Base-by-base conservation (phyloP, 495 filamentous ascomycete genomes). In the Lophiotrema nucula region DNA sequence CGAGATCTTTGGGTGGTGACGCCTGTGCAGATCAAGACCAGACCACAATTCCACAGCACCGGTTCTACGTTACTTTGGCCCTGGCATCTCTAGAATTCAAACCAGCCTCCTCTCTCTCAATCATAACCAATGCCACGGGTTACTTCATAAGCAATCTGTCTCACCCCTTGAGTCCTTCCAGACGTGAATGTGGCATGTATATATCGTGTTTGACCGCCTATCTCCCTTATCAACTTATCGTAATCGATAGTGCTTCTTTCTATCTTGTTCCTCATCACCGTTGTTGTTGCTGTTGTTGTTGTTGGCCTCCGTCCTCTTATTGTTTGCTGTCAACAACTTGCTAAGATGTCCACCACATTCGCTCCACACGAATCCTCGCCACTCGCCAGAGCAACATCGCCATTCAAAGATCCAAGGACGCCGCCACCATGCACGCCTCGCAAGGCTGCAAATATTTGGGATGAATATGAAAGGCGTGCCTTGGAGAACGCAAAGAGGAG, bases 61-160 rank as follows among this genome's bases (percentile, higher is more conserved):
- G 42, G 63, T 41, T 61, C 52, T 33, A 49, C 22, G 58, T 58
- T 28, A 61, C 62, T 52, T 49, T 53, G 28, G 38, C 47, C 49
- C 56, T 58, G 35, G 53, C 47, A 42, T 54, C 53, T 60, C 24
- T 18, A 62, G 53, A 52, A 39, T 23, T 53, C 38, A 31, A 21
- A 48, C 51, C 57, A 55, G 43, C 54, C 61, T 56, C 54, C 54
- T 49, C 48, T 27, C 35, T 26, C 35, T 42, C 4, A 44, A 28
- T 39, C n/a, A 18, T 1, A 45, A 51, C 38, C 56, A 15, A 21
- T 21, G 24, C 43, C 24, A 13, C 26, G 37, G 10, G 53, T 53
- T 53, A 50, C 45, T 50, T 58, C 47, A 64, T 58, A 62, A 55
- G 62, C 51, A 61, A 42, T 56, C 46, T 61, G 51, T 61, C 47